A percentile compares a stretch with the other conserved stretches of the same genome.
Evolutionary conservation across 169 alveolate species (phyloP).

Genomic region (Cryptosporidium viatorum): DNA sequence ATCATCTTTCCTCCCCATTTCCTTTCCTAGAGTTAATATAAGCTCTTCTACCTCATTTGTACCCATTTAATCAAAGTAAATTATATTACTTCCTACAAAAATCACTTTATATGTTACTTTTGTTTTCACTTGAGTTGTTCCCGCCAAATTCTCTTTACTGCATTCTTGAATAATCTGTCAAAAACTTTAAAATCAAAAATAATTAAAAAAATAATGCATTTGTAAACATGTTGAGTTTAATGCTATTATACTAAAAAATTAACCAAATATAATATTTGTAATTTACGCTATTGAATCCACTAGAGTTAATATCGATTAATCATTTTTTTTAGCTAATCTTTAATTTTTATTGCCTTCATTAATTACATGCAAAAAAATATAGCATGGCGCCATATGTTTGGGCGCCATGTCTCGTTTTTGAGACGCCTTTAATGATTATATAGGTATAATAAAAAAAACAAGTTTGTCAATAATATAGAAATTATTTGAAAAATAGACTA

Average conservation of each 20-base stretch:
- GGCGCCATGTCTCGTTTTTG: conserved; percentile 73
- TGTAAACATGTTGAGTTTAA: no score
- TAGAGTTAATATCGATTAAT: no score
- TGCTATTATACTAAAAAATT: no score
- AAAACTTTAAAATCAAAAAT: not conserved
- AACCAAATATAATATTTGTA: no score
- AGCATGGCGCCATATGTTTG: not conserved
- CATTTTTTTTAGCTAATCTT: not conserved
- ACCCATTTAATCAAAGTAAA: not conserved
- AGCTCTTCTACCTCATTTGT: conserved; percentile 44
- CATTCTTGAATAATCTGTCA: conserved; percentile 3
- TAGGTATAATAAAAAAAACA: not conserved
- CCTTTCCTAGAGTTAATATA: conserved; percentile 25
- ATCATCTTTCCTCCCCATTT: conserved; percentile 37
- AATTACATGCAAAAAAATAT: conserved; percentile 29
- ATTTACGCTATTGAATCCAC: not conserved
- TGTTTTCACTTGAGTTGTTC: not conserved
- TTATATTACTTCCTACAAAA: not conserved
- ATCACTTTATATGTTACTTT: not conserved
- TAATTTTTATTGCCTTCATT: not conserved
- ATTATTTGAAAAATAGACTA: no score
- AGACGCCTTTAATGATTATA: conserved; percentile 25
- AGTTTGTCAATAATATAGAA: not conserved
- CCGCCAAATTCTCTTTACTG: not conserved
- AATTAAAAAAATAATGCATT: not conserved